Conservation (phyloP, 371 early-diverging fungal species). For the Syncephalastrum contaminatum region DNA sequence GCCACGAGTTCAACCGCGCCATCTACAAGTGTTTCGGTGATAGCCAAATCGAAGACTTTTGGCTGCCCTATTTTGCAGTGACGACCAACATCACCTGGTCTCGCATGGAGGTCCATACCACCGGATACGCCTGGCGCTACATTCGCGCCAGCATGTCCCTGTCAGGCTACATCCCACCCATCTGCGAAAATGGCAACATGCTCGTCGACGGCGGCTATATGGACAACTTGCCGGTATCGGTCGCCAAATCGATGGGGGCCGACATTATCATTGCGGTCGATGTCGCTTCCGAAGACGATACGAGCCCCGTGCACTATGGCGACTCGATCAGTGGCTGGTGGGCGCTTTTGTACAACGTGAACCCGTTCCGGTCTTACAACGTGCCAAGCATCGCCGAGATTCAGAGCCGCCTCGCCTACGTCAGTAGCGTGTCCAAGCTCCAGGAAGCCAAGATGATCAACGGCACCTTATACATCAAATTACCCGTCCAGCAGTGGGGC, state of each 20-base stretch:
- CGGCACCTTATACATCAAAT: conserved; percentile 86
- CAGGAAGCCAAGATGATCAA: conserved; percentile 87
- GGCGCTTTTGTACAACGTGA: conserved; percentile 83
- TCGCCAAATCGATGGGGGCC: conserved; percentile 91
- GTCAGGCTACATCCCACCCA: conserved; percentile 92
- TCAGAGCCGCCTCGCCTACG: conserved; percentile 96
- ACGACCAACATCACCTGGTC: conserved; percentile 97
- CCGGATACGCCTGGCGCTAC: conserved; percentile 96
- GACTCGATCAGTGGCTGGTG: conserved; percentile 96
- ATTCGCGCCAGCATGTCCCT: conserved; percentile 99
- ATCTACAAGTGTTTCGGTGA: conserved; percentile 95
- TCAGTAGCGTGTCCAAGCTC: conserved; percentile 88
- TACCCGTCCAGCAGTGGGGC: conserved; percentile 88
- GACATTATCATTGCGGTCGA: conserved; percentile 97
- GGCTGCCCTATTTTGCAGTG: conserved; percentile 97
- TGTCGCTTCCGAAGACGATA: conserved; percentile 91
- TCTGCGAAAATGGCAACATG: conserved; percentile 95
- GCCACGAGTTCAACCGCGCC: conserved; percentile 94
- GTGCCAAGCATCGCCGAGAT: conserved; percentile 97
- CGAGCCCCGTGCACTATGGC: conserved; percentile 87
- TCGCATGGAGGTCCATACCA: conserved; percentile 90
- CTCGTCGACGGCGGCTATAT: conserved; percentile 99
- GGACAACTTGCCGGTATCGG: conserved; percentile 97
- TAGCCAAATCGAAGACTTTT: conserved; percentile 96
- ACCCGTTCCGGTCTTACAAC: conserved; percentile 72